Evolutionary conservation across 495 filamentous ascomycete genomes (phyloP).

Genomic region (Podospora australis): DNA sequence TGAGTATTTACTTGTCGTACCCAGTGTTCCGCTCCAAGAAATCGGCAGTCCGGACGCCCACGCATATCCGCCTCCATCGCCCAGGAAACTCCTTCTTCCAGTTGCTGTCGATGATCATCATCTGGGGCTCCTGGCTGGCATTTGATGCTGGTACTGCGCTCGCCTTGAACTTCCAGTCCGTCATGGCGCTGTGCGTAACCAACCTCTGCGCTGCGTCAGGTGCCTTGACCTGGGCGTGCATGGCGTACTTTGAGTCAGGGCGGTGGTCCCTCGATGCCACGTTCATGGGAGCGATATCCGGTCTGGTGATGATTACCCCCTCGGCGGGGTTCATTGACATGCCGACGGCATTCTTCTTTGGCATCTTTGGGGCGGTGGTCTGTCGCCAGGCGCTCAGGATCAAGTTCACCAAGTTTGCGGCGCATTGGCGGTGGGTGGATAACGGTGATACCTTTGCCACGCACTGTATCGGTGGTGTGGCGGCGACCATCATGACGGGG

Average conservation of each 20-base stretch:
- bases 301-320: slow-evolving; percentile 78
- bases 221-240: slow-evolving; percentile 75
- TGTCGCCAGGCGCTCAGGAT: slow-evolving; percentile 89
- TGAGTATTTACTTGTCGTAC: slow-evolving; percentile 63
- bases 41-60: slow-evolving; percentile 68
- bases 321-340: slow-evolving; percentile 78
- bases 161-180: slow-evolving; percentile 81
- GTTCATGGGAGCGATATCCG: slow-evolving; percentile 85
- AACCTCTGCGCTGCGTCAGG: slow-evolving; percentile 80
- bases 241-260: slow-evolving; percentile 79
- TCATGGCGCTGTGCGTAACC: slow-evolving; percentile 92
- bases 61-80: slow-evolving; percentile 68
- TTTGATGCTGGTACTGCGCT: slow-evolving; percentile 93
- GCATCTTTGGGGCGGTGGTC: slow-evolving; percentile 75
- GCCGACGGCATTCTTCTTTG: slow-evolving; percentile 77
- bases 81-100: slow-evolving; percentile 27
- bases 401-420: slow-evolving; percentile 59
- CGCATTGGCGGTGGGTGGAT: slow-evolving; percentile 47
- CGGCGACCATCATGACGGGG: slow-evolving; percentile 72
- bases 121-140: slow-evolving; percentile 95
- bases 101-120: slow-evolving; percentile 64
- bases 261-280: slow-evolving; percentile 97
- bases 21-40: slow-evolving; percentile 23
- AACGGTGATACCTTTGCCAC: slow-evolving; percentile 80
- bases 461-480: slow-evolving; percentile 66